Evolutionary conservation across 176 grass and related monocot genomes (phyloP), one percentile per base, ranked within the genome.

Genomic region (Rhipidocladum racemiflorum): DNA sequence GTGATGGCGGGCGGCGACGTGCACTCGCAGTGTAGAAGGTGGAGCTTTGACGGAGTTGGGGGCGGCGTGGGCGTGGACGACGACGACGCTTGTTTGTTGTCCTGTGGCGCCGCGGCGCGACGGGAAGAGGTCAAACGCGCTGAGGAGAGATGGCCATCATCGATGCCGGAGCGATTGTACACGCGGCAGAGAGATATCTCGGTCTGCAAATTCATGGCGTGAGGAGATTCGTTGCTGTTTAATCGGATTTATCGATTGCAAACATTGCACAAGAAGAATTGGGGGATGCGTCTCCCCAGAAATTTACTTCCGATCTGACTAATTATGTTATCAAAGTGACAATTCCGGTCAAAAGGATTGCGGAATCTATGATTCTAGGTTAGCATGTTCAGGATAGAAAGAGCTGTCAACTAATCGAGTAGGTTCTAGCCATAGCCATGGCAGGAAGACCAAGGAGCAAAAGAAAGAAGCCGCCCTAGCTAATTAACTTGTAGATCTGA

Each of bases 111-210:
- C 36, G 5, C 28, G 24, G 45, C 44, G 66, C 53, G 43, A 7
- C 76, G 72, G 24, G 88, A 82, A 3, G 85, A 61, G 5, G 87
- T 56, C 29, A 62, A 80, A 21, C 94, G 90, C 35, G 64, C 82
- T 64, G 59, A 38, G 39, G 65, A 76, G 15, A 44, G 28, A n/a
- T 84, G 49, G 61, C 87, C 85, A 73, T 96, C 93, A 32, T 99
- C 91, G 72, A 96, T 90, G 60, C 97, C 93, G 9, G 93, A 81
- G 68, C 97, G 89, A 85, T 96, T 99, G 76, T 99, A 89, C 42
- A 99, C 93, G 45, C 97, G 89, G 73, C 97, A 99, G 7, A 99
- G 85, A 9, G 93, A 99, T 39, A 96, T 99, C 38, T 99, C 97
- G 0, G 91, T 88, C 97, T 99, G 85, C 83, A 87, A 76, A 83